Percentiles rank a stretch among this genome's conserved stretches.
phyloP scores from a whole-genome alignment of 345 rosid species.

The Theobroma cacao region DNA sequence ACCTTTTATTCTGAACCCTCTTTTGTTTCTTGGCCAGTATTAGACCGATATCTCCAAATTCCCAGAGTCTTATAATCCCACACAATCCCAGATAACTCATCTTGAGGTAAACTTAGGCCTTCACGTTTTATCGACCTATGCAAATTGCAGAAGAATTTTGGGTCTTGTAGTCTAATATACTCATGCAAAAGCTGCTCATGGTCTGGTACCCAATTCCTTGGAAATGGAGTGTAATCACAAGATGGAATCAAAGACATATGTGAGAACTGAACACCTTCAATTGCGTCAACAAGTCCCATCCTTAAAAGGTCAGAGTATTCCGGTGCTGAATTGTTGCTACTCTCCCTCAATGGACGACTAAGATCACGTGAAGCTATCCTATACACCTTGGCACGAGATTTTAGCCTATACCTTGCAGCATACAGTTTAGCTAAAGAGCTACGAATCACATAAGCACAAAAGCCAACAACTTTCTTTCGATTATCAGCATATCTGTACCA shows the following conservation, averaged over 20 bases:
- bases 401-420: slow-evolving; percentile 93
- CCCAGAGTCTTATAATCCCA: slow-evolving; percentile 93
- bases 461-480: slow-evolving; percentile 85
- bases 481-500: slow-evolving; percentile 96
- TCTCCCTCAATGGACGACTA: slow-evolving; percentile 78
- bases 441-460: slow-evolving; percentile 93
- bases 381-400: slow-evolving; percentile 96
- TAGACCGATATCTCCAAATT: slow-evolving; percentile 46
- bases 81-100: slow-evolving; percentile 73
- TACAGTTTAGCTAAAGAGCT: slow-evolving; percentile 94
- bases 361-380: slow-evolving; percentile 81
- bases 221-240: slow-evolving; percentile 91
- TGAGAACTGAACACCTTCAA: slow-evolving; percentile 92
- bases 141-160: slow-evolving; percentile 74
- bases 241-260: slow-evolving; percentile 90
- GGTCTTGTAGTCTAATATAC: slow-evolving; percentile 77
- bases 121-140: slow-evolving; percentile 57
- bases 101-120: slow-evolving; percentile 79
- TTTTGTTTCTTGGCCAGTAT: slow-evolving; percentile 29
- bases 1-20: slow-evolving; percentile 8
- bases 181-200: slow-evolving; percentile 79
- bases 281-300: slow-evolving; percentile 93
- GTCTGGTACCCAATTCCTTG: slow-evolving; percentile 81
- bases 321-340: slow-evolving; percentile 77
- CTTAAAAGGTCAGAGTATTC: slow-evolving; percentile 95